phyloP scores from a whole-genome alignment of 2,329 filamentous ascomycete genomes.

The Scedosporium dehoogii region DNA sequence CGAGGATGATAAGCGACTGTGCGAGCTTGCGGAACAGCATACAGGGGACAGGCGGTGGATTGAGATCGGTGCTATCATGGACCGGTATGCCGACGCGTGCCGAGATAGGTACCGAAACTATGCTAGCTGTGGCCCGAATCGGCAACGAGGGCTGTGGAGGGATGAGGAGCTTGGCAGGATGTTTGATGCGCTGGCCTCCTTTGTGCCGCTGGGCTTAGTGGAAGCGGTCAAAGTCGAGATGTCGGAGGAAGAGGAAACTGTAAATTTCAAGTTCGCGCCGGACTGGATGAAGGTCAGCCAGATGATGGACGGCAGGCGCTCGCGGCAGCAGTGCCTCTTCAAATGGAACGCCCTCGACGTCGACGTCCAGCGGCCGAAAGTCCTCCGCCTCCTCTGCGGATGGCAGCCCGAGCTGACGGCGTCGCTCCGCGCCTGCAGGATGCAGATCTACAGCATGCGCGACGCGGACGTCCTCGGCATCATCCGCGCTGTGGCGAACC shows the following conservation, averaged over 20 bases:
- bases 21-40: conserved; percentile 31
- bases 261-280: conserved; percentile 23
- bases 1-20: conserved; percentile 48
- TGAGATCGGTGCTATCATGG: conserved; percentile 49
- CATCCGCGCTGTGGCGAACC: background rate
- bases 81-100: conserved; percentile 54
- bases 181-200: conserved; percentile 33
- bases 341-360: conserved; percentile 47
- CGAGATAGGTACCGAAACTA: conserved; percentile 64
- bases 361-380: conserved; percentile 22
- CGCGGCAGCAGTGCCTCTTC: conserved; percentile 54
- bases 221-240: conserved; percentile 26
- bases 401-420: conserved; percentile 10
- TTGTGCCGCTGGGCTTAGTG: conserved; percentile 30
- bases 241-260: background rate
- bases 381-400: conserved; percentile 14
- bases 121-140: conserved; percentile 44
- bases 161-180: conserved; percentile 29
- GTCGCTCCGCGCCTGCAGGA: conserved; percentile 10
- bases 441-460: conserved; percentile 8
- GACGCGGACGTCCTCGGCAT: background rate
- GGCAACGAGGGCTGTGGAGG: conserved; percentile 47
- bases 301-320: conserved; percentile 51
- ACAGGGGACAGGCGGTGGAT: conserved; percentile 45
- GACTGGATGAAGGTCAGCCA: conserved; percentile 58